Base-by-base conservation (phyloP, 1,284 basidiomycete genomes). In the Afroboletus lepidellus region DNA sequence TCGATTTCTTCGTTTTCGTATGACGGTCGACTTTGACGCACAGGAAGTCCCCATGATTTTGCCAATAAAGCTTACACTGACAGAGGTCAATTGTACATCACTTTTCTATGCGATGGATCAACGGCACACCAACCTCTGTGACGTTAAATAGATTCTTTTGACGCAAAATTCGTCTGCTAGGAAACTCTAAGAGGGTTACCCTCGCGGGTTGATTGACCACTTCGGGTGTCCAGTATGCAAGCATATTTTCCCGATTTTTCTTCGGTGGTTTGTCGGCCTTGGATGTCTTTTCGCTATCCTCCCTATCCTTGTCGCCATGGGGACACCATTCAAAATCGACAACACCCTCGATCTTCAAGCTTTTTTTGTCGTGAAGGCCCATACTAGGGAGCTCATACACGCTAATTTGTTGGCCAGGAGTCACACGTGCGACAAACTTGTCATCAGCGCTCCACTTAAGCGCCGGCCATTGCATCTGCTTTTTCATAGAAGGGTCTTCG, bases 291-390 rank as follows among this genome's bases (percentile, higher is more conserved):
- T 83, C 83, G 36, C 73, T 77, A 57, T 90, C 88, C 55, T 92
- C 89, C 53, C 77, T 82, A 62, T 95, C 94, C 72, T 87, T 91
- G 64, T 98, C 95, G 53, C 92, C 87, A 57, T 90, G 82, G 30
- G 97, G 97, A 65, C 93, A 94, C 97, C 97, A 99, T 74, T 99
- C 97, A 72, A 99, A 99, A 74, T 99, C 97, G 60, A 95, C 81
- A 33, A 99, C 96, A 23, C 96, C 97, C 64, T 99, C 95, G 55
- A 99, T 92, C 78, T 98, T 98, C 74, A 99, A 77, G 62, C 90
- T 93, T 78, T 98, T 99, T 77, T 98, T 98, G 63, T 94, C 96
- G 56, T 98, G 83, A 48, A 99, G 77, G 63, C 87, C 86, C 94
- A 99, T 98, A 55, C 83, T 81, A 13, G 97, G 97, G 50, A 96